Conservation (phyloP, 2,329 filamentous ascomycete species). For the Talaromyces sp. region DNA sequence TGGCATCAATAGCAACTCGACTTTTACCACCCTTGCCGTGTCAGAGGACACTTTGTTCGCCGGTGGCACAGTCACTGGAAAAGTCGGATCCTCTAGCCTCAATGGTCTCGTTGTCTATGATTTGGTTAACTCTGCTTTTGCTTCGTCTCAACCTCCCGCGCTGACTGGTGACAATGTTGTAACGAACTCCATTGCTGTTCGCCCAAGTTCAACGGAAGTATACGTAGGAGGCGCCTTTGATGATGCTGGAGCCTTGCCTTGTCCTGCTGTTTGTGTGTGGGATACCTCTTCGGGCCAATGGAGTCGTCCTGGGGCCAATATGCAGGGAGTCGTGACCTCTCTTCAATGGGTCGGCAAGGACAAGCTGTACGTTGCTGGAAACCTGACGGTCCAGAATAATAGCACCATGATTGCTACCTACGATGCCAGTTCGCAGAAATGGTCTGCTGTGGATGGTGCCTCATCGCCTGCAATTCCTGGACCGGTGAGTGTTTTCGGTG, state of each 20-base stretch:
- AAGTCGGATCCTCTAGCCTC: slow-evolving; percentile 56
- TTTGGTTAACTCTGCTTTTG: slow-evolving; percentile 58
- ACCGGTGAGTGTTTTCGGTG: slow-evolving; percentile 68
- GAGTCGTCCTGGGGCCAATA: slow-evolving; percentile 68
- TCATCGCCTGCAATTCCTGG: slow-evolving; percentile 60
- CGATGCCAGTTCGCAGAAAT: slow-evolving; percentile 61
- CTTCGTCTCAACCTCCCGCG: slow-evolving; percentile 65
- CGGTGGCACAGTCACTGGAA: slow-evolving; percentile 72
- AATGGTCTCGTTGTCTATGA: slow-evolving; percentile 78
- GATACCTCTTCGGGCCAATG: slow-evolving; percentile 67
- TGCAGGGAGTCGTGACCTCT: slow-evolving; percentile 65
- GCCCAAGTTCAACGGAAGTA: slow-evolving; percentile 65
- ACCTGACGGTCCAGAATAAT: slow-evolving; percentile 64
- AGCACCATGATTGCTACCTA: slow-evolving; percentile 66
- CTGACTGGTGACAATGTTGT: slow-evolving; percentile 61
- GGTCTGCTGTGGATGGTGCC: slow-evolving; percentile 55
- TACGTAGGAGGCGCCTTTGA: slow-evolving; percentile 83
- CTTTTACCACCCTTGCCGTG: slow-evolving; percentile 66
- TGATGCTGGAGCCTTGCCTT: slow-evolving; percentile 76
- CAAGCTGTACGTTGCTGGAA: slow-evolving; percentile 70
- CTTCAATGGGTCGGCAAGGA: slow-evolving; percentile 73
- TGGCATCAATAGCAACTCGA: slow-evolving; percentile 65
- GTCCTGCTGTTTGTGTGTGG: slow-evolving; percentile 76
- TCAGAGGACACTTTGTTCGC: slow-evolving; percentile 68
- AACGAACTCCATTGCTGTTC: slow-evolving; percentile 71